phyloP scores from a whole-genome alignment of 1,139 yeast species.

The Meyerozyma athensensis region DNA sequence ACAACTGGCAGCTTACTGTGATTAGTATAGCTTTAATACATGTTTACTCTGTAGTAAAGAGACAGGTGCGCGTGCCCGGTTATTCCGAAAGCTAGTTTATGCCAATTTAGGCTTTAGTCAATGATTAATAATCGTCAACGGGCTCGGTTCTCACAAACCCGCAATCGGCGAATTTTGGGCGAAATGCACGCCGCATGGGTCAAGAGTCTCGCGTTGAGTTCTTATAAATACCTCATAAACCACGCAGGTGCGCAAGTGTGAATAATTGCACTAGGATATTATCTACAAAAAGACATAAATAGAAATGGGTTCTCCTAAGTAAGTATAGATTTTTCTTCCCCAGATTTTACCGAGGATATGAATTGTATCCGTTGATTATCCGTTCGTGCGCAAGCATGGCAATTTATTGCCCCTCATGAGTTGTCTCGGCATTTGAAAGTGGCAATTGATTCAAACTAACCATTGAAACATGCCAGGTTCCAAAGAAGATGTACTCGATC shows the following conservation, averaged over 20 bases:
- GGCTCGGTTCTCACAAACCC: constrained; percentile 2
- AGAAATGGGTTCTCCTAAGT: constrained; percentile 1
- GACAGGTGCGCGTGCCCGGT: no score
- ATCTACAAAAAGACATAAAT: background rate
- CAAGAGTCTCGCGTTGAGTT: background rate
- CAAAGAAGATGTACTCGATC: background rate
- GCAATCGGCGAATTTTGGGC: constrained; percentile 3
- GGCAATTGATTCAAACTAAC: background rate
- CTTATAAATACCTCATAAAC: constrained; percentile 1
- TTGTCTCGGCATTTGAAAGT: background rate
- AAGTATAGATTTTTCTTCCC: background rate
- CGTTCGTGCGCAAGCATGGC: background rate
- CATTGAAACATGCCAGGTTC: background rate
- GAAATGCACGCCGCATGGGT: constrained; percentile 1
- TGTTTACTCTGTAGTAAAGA: no score
- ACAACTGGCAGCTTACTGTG: no score
- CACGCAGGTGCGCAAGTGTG: constrained; percentile 1
- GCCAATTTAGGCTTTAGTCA: background rate
- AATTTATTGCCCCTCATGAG: background rate
- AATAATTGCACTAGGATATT: constrained; percentile 1
- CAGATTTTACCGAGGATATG: background rate
- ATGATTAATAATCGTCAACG: background rate
- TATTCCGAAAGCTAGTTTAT: background rate
- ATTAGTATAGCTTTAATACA: no score
- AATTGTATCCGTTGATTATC: background rate